Evolutionary conservation across 805 yeast species (phyloP), one percentile per base, ranked within the genome.

Genomic region (Ogataea neopini): DNA sequence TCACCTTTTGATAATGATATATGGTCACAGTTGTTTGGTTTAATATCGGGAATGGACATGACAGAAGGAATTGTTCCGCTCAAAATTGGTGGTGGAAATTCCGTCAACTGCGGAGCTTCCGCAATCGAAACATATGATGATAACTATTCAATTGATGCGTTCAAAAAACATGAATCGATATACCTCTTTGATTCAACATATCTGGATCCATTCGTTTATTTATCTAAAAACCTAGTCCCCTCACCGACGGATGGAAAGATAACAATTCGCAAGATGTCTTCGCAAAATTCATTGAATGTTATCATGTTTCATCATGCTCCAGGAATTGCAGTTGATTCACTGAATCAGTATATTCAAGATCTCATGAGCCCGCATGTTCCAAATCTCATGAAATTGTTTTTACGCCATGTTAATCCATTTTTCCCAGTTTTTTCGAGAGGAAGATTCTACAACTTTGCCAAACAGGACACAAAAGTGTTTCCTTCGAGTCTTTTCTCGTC

Each of bases 361-460:
- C 13, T 49, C 30, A 37, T 50, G 29, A 22, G 43, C 15, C 46
- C 50, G 6, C 41, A 52, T 17, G 36, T 48, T 13, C 46, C 54
- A 3, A 49, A 44, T 18, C 39, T 53, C 23, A 47, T 53, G 50
- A 36, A 9, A 8, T 29, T 53, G 5, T 53, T 53, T 28, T 40
- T 53, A 14, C 47, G 50, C 17, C 36, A 48, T 17, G 52, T 53
- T 25, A 53, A 50, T 35, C 54, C 57, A 1, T 48, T 37, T 34
- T 53, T 53, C 26, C 57, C 57, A 7, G 52, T 53, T 9, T 50
- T 53, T 15, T 53, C 57, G 8, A 43, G 54, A 11, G 52, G 54
- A 10, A 25, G 52, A 8, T 53, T 53, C 30, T 36, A 53, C 49
- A 48, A 23, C 22, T 50, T 49, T 40, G 54, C 52, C 3, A 48